Evolutionary conservation across 352 stramenopile species (phyloP).

Genomic region (Phytophthora pisi): DNA sequence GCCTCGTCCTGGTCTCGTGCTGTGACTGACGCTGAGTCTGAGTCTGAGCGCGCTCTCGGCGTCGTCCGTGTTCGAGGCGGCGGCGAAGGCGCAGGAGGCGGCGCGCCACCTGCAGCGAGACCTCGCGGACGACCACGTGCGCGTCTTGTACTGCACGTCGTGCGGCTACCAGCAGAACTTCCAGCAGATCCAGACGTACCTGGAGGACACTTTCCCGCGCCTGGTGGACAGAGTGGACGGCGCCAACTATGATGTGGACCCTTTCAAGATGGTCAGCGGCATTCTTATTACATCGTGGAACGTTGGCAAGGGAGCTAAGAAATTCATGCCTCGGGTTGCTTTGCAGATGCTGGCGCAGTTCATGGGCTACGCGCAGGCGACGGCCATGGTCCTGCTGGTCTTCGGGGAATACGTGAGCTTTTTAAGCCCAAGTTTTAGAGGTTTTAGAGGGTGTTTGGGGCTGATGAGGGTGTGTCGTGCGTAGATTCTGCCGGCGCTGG

Average conservation of each 20-base stretch:
- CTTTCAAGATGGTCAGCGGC: conserved; percentile 46
- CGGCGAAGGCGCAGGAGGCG: conserved; percentile 14
- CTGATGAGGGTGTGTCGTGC: conserved; percentile 4
- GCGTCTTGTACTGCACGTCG: conserved; percentile 70
- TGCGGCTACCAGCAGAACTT: conserved; percentile 88
- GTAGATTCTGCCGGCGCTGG: conserved; percentile 57
- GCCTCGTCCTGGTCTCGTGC: conserved; percentile 11
- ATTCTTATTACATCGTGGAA: conserved; percentile 1
- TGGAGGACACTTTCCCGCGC: conserved; percentile 81
- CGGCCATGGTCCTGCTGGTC: conserved; percentile 63
- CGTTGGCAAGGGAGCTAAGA: not conserved
- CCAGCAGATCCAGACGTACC: conserved; percentile 60
- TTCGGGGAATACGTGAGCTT: conserved; percentile 66
- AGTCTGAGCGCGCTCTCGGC: conserved; percentile 18
- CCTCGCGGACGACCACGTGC: conserved; percentile 69
- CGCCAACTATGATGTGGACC: conserved; percentile 63
- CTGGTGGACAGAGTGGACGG: conserved; percentile 69
- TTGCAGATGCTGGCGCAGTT: conserved; percentile 46
- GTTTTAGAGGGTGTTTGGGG: not conserved
- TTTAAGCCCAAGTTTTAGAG: too few species aligned
- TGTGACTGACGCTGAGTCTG: conserved; percentile 26
- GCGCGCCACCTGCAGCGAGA: conserved; percentile 30
- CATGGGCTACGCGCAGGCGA: conserved; percentile 55
- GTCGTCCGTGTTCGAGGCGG: conserved; percentile 31
- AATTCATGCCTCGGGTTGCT: not conserved